phyloP scores from a whole-genome alignment of 192 early-diverging fungal species.

The Backusella macrospora region DNA sequence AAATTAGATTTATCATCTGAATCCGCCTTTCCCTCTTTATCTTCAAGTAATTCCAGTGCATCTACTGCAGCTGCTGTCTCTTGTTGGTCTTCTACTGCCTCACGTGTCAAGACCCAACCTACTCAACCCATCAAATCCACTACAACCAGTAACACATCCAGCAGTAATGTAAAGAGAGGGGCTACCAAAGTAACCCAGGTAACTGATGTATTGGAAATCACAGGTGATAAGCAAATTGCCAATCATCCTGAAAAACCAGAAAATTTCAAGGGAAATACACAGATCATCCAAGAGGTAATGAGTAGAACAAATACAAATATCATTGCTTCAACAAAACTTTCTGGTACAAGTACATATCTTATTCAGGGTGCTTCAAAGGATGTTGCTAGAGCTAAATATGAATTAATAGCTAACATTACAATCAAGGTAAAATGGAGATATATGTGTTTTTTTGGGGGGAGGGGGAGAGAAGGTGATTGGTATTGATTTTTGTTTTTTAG shows the following conservation, averaged over 20 bases:
- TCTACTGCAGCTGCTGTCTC: constrained; percentile 39
- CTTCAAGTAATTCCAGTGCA: constrained; percentile 28
- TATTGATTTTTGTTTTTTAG: too few species aligned
- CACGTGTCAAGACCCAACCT: constrained; percentile 35
- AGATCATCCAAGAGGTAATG: constrained; percentile 61
- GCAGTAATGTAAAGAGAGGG: constrained; percentile 39
- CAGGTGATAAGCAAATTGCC: constrained; percentile 48
- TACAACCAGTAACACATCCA: constrained; percentile 34
- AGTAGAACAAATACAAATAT: constrained; percentile 75
- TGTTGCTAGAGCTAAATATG: constrained; percentile 77
- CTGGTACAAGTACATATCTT: constrained; percentile 76
- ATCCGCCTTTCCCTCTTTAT: constrained; percentile 79
- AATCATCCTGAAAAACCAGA: constrained; percentile 42
- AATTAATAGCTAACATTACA: constrained; percentile 70
- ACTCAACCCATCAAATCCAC: constrained; percentile 13
- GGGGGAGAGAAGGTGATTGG: too few species aligned
- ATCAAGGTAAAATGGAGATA: constrained; percentile 53
- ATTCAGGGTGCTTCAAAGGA: constrained; percentile 79
- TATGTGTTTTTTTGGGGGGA: too few species aligned
- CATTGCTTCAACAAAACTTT: constrained; percentile 78
- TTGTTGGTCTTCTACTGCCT: constrained; percentile 48
- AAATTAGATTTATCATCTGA: constrained; percentile 58
- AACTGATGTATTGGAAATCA: constrained; percentile 61
- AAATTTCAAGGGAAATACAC: constrained; percentile 50
- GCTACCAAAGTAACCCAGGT: constrained; percentile 43